Conservation (phyloP, 225 moss, liverwort and hornwort species). For the Bryum argenteum region DNA sequence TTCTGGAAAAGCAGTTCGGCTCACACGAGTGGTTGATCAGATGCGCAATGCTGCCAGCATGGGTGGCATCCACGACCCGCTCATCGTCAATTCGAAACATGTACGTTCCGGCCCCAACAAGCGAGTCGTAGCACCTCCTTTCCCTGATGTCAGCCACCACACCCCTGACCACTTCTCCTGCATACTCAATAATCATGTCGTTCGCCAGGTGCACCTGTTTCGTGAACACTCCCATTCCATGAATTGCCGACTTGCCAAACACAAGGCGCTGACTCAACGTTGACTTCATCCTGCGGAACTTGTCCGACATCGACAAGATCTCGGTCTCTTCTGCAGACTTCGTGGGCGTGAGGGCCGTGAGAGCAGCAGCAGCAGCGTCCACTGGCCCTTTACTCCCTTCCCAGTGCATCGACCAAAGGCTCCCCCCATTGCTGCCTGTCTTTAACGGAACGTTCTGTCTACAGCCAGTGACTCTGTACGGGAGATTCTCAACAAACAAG, state of each 20-base stretch:
- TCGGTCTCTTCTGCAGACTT: conserved; percentile 60
- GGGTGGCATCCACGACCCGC: conserved; percentile 96
- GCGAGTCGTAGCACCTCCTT: conserved; percentile 87
- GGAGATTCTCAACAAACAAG: conserved; percentile 88
- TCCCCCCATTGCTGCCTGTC: conserved; percentile 54
- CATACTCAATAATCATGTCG: conserved; percentile 98
- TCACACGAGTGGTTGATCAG: conserved; percentile 99
- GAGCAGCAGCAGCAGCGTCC: conserved; percentile 20
- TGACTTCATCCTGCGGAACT: conserved; percentile 91
- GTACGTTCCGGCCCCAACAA: conserved; percentile 98
- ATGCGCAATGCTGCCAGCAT: conserved; percentile 93
- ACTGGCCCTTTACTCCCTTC: conserved; percentile 56
- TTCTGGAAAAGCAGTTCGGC: conserved; percentile 97
- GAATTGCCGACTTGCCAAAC: conserved; percentile 98
- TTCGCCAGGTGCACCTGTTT: conserved; percentile 78
- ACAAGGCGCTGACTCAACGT: conserved; percentile 82
- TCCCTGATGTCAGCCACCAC: conserved; percentile 91
- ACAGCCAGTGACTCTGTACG: conserved; percentile 83
- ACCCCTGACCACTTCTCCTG: conserved; percentile 88
- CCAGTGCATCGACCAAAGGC: conserved; percentile 86
- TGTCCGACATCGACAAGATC: conserved; percentile 86
- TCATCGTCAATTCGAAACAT: conserved; percentile 99
- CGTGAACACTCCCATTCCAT: conserved; percentile 98
- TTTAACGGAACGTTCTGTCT: conserved; percentile 62
- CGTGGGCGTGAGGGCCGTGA: conserved; percentile 24